Evolutionary conservation across 1,139 yeast genomes (phyloP), one percentile per base, ranked within the genome.

Genomic region (Geotrichum reessii): DNA sequence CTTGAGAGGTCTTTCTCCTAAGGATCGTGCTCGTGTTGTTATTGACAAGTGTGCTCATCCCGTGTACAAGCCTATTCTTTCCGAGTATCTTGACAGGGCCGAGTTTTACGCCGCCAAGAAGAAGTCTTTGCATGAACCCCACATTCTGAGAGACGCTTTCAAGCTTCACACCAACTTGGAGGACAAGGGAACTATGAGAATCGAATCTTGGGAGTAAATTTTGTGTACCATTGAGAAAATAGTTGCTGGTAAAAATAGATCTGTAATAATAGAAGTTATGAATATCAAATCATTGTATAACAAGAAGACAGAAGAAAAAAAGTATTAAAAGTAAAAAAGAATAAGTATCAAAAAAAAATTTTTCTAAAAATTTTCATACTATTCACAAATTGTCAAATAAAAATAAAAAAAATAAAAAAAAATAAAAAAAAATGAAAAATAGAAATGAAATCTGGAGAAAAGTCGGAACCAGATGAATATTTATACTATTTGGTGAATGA

Each of bases 111-210:
- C 87, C 66, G 77, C 79, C 58, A 87, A 89, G 82, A 81, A 80
- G 73, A 86, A 86, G 75, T 77, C 88, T 55, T 78, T 92, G 70
- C 99, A 93, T 73, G 97, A 93, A 76, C 99, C 99, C 60, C 99
- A 93, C 70, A 83, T 86, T 70, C 81, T 93, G 76, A 80, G 80
- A 68, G 95, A 91, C 73, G 98, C 95, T 14, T 89, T 92, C 80
- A 90, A 90, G 81, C 87, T 93, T 92, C 98, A 93, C 75, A 75
- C 83, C 67, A 93, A 92, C 78, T 81, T 89, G 71, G 88, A 87
- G 71, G 91, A 89, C 69, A 89, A 90, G 69, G 99, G 99, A 64
- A 91, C 98, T 65, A 93, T 93, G 99, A 88, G 91, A 74, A 81
- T 91, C 66, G 85, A 84, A 61, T 80, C 84, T 53, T 91, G 97